phyloP scores from a whole-genome alignment of 1,284 basidiomycete genomes.

The Puccinia novopanici region DNA sequence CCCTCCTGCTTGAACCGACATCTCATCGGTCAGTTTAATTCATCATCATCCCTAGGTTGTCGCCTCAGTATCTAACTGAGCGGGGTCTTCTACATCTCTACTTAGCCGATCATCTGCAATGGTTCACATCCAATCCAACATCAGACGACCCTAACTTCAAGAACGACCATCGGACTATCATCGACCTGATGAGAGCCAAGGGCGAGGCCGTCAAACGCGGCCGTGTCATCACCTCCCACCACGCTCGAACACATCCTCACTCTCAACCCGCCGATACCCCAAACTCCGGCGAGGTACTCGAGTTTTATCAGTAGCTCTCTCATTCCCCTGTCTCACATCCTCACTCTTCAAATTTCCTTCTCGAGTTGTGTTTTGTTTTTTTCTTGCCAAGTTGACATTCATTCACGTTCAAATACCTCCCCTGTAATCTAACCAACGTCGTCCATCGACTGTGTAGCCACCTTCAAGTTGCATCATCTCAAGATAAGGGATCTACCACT shows the following conservation, averaged over 20 bases:
- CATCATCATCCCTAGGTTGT: background rate
- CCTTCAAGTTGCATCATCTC: too few relatives aligned
- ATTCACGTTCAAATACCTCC: background rate
- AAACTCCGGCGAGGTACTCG: conserved; percentile 3
- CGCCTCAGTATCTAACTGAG: background rate
- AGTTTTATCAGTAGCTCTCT: conserved; percentile 20
- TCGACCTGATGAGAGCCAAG: conserved; percentile 37
- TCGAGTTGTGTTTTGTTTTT: too few relatives aligned
- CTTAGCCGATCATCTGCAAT: conserved; percentile 42
- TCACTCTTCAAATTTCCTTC: too few relatives aligned
- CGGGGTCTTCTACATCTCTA: background rate
- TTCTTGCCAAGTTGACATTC: too few relatives aligned
- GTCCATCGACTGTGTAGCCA: too few relatives aligned
- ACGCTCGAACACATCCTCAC: background rate
- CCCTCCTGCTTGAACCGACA: conserved; percentile 85
- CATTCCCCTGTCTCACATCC: background rate
- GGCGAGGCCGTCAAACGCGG: conserved; percentile 44
- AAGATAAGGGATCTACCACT: too few relatives aligned
- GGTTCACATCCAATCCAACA: conserved; percentile 40
- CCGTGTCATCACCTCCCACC: background rate
- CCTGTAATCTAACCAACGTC: background rate
- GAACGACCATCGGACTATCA: conserved; percentile 30
- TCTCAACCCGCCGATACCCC: background rate
- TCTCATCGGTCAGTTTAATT: conserved; percentile 58
- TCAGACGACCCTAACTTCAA: conserved; percentile 37